Base-by-base conservation (phyloP, 1,139 yeast genomes). In the Sporopachydermia cereana region DNA sequence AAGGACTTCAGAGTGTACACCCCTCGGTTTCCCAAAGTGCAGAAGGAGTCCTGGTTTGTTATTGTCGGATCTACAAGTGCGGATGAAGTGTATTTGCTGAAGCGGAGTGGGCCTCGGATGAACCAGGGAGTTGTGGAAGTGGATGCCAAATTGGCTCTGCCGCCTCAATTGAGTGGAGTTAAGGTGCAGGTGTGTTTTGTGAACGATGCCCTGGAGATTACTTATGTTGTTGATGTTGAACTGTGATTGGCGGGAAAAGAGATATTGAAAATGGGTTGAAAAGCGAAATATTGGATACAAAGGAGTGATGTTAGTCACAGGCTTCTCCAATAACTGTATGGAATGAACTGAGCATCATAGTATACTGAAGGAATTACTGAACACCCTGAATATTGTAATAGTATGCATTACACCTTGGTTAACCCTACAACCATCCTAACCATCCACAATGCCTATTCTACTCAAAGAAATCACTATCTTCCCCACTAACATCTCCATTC, bases 41-140 rank as follows among this genome's bases (percentile, higher is more conserved):
- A 93, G 62, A 81, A 89, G 55, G 98, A 91, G 59, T 78, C 94
- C 0, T 93, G 98, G 98, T 85, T 91, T 60, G 72, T 82, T 7
- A 74, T 89, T 44, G 62, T 81, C 5, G 73, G 77, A 53, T 74
- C 77, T 54, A 59, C 58, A 9, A 55, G 60, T 2, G 54, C 55
- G 2, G 65, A 64, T 30, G 85, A 80, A 55, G 58, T 84, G 41
- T 62, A 73, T 30, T 67, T 78, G 46, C 63, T 84, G 41, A 83
- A 82, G 55, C 71, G 94, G 55, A 83, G 83, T 5, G 74, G 79
- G 16, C 91, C 91, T 1, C 67, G 63, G 49, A 51, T 67, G 44
- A 52, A 55, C 0, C 72, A 69, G 2, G 47, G 52, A 2, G 57
- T 53, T 14, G 51, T 49, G 24, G 60, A 57, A 21, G 73, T 75